These are phyloP conservation scores for Cordyceps fumosorosea DNA, from an alignment of 2,329 filamentous ascomycete species.

Conservation along the genomic window DNA sequence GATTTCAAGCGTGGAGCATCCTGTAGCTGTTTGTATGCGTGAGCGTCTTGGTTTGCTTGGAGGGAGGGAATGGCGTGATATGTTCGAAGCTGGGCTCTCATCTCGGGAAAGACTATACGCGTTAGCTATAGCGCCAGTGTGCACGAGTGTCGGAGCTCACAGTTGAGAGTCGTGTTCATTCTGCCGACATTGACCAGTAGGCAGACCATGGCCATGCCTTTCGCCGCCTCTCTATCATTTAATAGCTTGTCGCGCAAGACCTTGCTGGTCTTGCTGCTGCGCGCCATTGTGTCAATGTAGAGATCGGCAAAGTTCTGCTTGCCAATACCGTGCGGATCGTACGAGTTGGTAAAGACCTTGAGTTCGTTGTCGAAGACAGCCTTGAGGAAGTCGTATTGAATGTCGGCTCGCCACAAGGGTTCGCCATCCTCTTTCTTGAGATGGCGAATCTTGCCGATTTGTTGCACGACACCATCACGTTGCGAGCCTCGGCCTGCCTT, in stretches of 20 bases:
- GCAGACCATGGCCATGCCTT: slow-evolving; percentile 99
- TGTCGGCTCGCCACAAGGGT: slow-evolving; percentile 79
- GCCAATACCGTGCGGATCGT: slow-evolving; percentile 54
- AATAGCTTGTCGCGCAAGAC: slow-evolving; percentile 94
- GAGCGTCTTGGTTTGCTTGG: slow-evolving; percentile 89
- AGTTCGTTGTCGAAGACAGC: slow-evolving; percentile 70
- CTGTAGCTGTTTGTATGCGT: slow-evolving; percentile 95
- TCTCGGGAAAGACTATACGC: slow-evolving; percentile 88
- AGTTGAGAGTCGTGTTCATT: slow-evolving; percentile 99
- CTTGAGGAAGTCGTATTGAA: slow-evolving; percentile 80
- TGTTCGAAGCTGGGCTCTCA: slow-evolving; percentile 94
- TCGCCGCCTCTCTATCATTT: slow-evolving; percentile 83
- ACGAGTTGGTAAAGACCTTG: slow-evolving; percentile 84
- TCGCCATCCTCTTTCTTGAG: slow-evolving; percentile 86
- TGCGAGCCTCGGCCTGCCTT: slow-evolving; percentile 28
- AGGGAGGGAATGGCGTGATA: slow-evolving; percentile 97
- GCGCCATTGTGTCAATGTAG: slow-evolving; percentile 97
- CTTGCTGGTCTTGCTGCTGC: slow-evolving; percentile 98
- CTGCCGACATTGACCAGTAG: slow-evolving; percentile 92
- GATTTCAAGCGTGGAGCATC: slow-evolving; percentile 94
- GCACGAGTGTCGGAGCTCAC: slow-evolving; percentile 42
- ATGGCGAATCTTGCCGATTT: slow-evolving; percentile 68
- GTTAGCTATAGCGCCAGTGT: slow-evolving; percentile 15
- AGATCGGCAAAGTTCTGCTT: slow-evolving; percentile 86
- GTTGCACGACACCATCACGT: slow-evolving; percentile 29